Conservation (phyloP, 208 protist genomes). For the Novymonas esmeraldas region DNA sequence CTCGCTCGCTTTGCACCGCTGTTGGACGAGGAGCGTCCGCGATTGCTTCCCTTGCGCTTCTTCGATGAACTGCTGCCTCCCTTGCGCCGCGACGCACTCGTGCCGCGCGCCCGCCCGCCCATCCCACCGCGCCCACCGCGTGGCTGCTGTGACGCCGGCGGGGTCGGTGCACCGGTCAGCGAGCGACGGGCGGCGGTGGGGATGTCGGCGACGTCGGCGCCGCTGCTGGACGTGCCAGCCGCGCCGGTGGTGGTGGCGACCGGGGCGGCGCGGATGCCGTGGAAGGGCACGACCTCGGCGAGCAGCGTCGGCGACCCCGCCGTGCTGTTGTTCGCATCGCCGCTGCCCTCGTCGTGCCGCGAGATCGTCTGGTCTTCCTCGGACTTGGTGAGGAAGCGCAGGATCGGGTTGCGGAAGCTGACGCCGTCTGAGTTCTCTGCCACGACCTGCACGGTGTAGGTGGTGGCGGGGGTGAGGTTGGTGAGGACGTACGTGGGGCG, state of each 20-base stretch:
- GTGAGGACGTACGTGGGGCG: conserved; percentile 46
- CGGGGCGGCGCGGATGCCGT: conserved; percentile 23
- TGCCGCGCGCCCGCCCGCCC: neutral
- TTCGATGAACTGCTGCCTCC: neutral
- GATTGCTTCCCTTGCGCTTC: neutral
- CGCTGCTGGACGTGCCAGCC: neutral
- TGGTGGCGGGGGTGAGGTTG: conserved; percentile 69
- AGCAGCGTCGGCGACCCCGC: conserved; percentile 1
- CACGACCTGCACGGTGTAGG: conserved; percentile 84
- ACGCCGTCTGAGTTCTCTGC: conserved; percentile 82
- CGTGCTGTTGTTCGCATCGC: neutral
- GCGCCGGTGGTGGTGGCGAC: conserved; percentile 9
- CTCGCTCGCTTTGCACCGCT: neutral
- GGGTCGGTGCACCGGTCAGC: neutral
- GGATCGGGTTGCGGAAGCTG: conserved; percentile 80
- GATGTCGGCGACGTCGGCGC: conserved; percentile 26
- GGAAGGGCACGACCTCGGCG: conserved; percentile 27
- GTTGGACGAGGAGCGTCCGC: neutral
- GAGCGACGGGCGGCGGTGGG: conserved; percentile 15
- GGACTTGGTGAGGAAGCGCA: conserved; percentile 74
- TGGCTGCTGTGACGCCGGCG: neutral
- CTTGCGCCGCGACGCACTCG: conserved; percentile 14
- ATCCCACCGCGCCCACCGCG: conserved; percentile 8
- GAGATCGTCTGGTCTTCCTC: conserved; percentile 59
- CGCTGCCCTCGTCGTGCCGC: conserved; percentile 33